phyloP scores from a whole-genome alignment of 768 basidiomycete species.

The Tylopilus balloui region DNA sequence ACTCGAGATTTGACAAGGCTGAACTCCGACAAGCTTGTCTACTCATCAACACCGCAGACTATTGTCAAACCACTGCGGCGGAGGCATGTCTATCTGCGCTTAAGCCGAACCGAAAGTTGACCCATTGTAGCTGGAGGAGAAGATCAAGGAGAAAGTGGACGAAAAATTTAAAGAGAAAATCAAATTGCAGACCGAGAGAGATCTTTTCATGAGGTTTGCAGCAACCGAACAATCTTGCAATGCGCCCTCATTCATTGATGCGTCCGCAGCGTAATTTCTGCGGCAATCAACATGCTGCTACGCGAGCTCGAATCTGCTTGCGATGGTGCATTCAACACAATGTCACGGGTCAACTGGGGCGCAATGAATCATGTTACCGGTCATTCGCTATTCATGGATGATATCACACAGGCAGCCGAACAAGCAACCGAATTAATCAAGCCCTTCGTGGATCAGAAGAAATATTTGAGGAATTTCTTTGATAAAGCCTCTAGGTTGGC shows the following conservation, averaged over 20 bases:
- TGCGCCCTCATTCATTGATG: not conserved
- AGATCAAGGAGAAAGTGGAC: slow-evolving; percentile 77
- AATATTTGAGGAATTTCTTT: slow-evolving; percentile 86
- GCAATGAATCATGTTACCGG: slow-evolving; percentile 80
- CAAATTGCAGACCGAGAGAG: slow-evolving; percentile 79
- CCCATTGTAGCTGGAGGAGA: slow-evolving; percentile 75
- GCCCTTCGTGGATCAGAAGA: slow-evolving; percentile 88
- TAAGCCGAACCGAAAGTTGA: not conserved
- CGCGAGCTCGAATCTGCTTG: slow-evolving; percentile 82
- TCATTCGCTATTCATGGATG: slow-evolving; percentile 74
- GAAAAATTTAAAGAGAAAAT: slow-evolving; percentile 74
- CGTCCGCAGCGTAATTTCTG: slow-evolving; percentile 66
- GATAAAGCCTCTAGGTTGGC: slow-evolving; percentile 88
- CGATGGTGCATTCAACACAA: slow-evolving; percentile 72
- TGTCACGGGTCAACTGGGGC: slow-evolving; percentile 78
- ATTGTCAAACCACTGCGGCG: slow-evolving; percentile 86
- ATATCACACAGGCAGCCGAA: slow-evolving; percentile 70
- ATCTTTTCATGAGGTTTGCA: slow-evolving; percentile 80
- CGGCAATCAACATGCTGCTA: slow-evolving; percentile 73
- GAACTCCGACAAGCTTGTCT: slow-evolving; percentile 81
- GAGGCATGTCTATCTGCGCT: slow-evolving; percentile 49
- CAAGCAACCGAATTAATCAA: slow-evolving; percentile 74
- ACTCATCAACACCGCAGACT: slow-evolving; percentile 96
- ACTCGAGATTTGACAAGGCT: slow-evolving; percentile 69
- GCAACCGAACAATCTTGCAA: not conserved